Evolutionary conservation across 23 red algal genomes (phyloP), one percentile per base, ranked within the genome.

Genomic region (Gracilaria gracilis): DNA sequence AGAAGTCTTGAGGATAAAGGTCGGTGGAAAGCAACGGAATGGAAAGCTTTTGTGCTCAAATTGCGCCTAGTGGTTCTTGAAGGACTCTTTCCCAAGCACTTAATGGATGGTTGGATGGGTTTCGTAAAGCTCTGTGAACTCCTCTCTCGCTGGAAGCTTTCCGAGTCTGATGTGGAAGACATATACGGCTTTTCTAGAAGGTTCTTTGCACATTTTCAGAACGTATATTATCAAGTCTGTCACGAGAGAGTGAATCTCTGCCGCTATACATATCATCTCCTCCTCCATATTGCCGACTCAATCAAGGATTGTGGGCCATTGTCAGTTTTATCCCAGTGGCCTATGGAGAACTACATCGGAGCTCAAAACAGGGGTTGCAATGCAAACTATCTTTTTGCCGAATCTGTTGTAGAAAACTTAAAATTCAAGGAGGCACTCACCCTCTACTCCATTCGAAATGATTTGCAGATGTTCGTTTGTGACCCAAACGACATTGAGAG

Each of bases 1-100:
- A 9, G 54, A 19, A 9, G 15, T 12, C 37, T 62, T 25, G 55
- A 46, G 17, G 31, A 62, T 8, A 23, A 31, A 17, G 12, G 33
- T 6, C 36, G n/a, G n/a, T 83, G 31, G 27, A 83, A 83, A 34
- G 80, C 54, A 44, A 31, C n/a, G 19, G 28, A 83, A 46, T 83
- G 80, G 80, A 58, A 57, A 33, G 17, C 55, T 57, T 83, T 83
- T 65, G 80, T 83, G 16, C 13, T 61, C 11, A 11, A 59, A 83
- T 13, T 65, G 14, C 66, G 57, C 20, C 9, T 83, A 32, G 24
- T 61, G 4, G 80, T 62, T 0, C 38, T 83, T 32, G 49, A 62
- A 3, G 12, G 35, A 4, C 16, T 59, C 7, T 29, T 83, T 36
- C 80, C 32, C 14, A 35, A 5, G 9, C 53, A 83, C 20, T 9